phyloP scores from a whole-genome alignment of 1,284 basidiomycete species.

The Trichosporon coremiiforme region DNA sequence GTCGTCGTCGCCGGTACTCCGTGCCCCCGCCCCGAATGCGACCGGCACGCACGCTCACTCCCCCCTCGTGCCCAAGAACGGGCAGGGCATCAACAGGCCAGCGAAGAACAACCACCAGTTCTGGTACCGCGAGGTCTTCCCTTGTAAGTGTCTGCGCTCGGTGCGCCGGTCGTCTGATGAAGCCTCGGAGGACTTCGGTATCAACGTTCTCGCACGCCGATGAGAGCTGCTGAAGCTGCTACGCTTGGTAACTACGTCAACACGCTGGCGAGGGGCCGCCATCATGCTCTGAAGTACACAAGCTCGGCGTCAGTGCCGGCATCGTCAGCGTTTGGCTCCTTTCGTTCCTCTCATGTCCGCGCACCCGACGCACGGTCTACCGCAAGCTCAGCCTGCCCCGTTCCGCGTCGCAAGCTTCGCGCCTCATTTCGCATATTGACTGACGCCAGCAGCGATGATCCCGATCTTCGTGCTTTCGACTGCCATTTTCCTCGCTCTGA shows the following conservation, averaged over 20 bases:
- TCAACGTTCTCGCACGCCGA: too few species aligned
- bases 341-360: not conserved
- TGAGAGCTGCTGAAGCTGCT: too few species aligned
- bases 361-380: not conserved
- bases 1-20: conserved; percentile 7
- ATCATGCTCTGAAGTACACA: too few species aligned
- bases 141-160: conserved; percentile 37
- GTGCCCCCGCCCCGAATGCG: conserved; percentile 20
- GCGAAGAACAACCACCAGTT: conserved; percentile 35
- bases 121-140: conserved; percentile 53
- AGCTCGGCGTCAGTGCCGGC: too few species aligned
- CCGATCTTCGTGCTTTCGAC: conserved; percentile 55
- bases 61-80: conserved; percentile 25
- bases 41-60: conserved; percentile 22
- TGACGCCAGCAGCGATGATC: conserved; percentile 49
- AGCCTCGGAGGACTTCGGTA: too few species aligned
- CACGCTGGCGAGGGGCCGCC: too few species aligned
- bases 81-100: not conserved
- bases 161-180: not conserved
- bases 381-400: not conserved
- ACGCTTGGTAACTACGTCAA: too few species aligned
- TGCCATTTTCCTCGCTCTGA: conserved; percentile 52
- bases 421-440: conserved; percentile 6
- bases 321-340: too few species aligned
- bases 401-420: not conserved